phyloP scores from a whole-genome alignment of 192 early-diverging fungal genomes.

The Coemansia sp. region DNA sequence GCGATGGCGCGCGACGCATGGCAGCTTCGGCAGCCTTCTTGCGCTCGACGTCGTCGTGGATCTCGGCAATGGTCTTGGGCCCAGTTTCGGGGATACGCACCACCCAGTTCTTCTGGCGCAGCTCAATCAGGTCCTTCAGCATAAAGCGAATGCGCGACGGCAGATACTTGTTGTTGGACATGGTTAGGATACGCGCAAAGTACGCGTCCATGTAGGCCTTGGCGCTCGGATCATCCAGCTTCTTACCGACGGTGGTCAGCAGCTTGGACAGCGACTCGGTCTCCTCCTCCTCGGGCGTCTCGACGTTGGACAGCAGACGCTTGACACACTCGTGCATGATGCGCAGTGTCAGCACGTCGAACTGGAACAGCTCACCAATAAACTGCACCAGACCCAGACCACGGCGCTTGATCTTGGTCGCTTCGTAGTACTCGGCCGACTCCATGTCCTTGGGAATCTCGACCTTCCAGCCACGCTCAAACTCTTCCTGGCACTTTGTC shows the following conservation, averaged over 20 bases:
- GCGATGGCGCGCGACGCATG: slow-evolving; percentile 64
- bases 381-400: slow-evolving; percentile 91
- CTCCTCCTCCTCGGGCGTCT: slow-evolving; percentile 91
- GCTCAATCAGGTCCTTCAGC: slow-evolving; percentile 84
- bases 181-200: slow-evolving; percentile 78
- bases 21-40: slow-evolving; percentile 71
- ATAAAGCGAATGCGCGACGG: slow-evolving; percentile 91
- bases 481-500: slow-evolving; percentile 93
- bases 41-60: slow-evolving; percentile 75
- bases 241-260: slow-evolving; percentile 82
- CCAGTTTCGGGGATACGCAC: slow-evolving; percentile 61
- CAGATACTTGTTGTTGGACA: slow-evolving; percentile 68
- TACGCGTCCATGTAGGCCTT: slow-evolving; percentile 74
- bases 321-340: slow-evolving; percentile 94
- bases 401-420: slow-evolving; percentile 89
- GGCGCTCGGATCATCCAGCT: slow-evolving; percentile 64
- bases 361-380: slow-evolving; percentile 94
- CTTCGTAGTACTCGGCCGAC: slow-evolving; percentile 79
- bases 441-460: slow-evolving; percentile 73
- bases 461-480: slow-evolving; percentile 86
- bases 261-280: slow-evolving; percentile 91
- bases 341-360: slow-evolving; percentile 85
- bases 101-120: slow-evolving; percentile 77
- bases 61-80: slow-evolving; percentile 90
- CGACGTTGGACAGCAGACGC: slow-evolving; percentile 69